Conservation (phyloP, 2,329 filamentous ascomycete species). For the Hymenoscyphus fructigenus region DNA sequence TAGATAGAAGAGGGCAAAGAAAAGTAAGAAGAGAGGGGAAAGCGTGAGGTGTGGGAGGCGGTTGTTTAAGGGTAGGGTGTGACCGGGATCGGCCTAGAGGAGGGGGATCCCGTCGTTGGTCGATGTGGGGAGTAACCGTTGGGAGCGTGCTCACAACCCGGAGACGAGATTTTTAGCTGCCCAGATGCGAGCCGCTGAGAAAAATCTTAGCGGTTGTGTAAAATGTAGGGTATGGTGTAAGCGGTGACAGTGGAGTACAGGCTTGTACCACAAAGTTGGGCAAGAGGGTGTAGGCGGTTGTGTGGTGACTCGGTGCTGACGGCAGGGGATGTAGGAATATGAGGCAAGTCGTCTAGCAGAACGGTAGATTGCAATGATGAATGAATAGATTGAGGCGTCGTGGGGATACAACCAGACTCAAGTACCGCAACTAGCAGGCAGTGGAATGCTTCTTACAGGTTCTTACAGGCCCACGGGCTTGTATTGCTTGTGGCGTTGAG, state of each 20-base stretch:
- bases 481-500: conserved; percentile 24
- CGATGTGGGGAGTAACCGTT: conserved; percentile 27
- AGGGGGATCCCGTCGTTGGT: conserved; percentile 14
- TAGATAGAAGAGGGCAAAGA: conserved; percentile 13
- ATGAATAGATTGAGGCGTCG: conserved; percentile 3
- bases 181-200: conserved; percentile 23
- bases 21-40: conserved; percentile 20
- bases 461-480: conserved; percentile 11
- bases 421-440: conserved; percentile 21
- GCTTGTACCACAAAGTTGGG: not conserved
- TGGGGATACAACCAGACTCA: conserved; percentile 4
- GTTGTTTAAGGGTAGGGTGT: conserved; percentile 23
- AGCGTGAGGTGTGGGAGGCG: conserved; percentile 16
- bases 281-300: not conserved
- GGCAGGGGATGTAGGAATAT: conserved; percentile 10
- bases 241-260: not conserved
- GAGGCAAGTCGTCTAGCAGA: conserved; percentile 8
- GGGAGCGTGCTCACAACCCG: conserved; percentile 23
- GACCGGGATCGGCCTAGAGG: conserved; percentile 15
- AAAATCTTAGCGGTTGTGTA: conserved; percentile 16
- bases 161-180: conserved; percentile 23
- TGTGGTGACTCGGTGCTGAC: conserved; percentile 1
- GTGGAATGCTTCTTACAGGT: conserved; percentile 12
- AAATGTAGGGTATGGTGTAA: conserved; percentile 13
- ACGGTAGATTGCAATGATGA: not conserved